A percentile compares a stretch with the other conserved stretches of the same genome.
phyloP scores from a whole-genome alignment of 345 rosid genomes.

The Ailanthus altissimus region DNA sequence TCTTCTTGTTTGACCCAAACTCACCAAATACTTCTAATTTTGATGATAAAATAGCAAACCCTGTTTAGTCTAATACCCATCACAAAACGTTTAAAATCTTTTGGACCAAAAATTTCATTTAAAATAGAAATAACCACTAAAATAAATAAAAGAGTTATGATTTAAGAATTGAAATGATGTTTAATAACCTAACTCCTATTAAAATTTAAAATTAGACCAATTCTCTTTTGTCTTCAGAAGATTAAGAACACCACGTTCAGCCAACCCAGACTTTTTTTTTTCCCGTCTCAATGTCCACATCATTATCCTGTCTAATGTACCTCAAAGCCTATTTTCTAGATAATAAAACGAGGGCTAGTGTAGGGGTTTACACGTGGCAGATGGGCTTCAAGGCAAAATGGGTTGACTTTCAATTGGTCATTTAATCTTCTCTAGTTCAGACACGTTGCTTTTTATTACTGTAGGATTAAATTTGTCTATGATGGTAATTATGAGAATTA shows the following conservation, averaged over 20 bases:
- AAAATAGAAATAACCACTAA: background rate
- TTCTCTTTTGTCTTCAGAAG: conserved; percentile 21
- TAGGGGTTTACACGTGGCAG: conserved; percentile 36
- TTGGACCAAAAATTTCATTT: background rate
- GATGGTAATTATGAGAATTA: conserved; percentile 3
- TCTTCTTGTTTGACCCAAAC: background rate
- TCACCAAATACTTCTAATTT: background rate
- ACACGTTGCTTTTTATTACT: background rate
- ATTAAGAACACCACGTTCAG: conserved; percentile 35
- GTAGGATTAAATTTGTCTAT: background rate
- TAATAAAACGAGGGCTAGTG: background rate
- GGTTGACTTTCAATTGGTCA: background rate
- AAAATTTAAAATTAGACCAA: conserved; percentile 18
- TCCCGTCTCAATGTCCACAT: conserved; percentile 25
- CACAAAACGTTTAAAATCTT: background rate
- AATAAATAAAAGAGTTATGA: too few species aligned
- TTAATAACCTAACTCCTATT: conserved; percentile 3
- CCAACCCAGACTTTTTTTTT: too few species aligned
- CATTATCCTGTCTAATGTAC: conserved; percentile 9
- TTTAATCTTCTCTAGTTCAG: background rate
- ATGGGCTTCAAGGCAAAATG: background rate
- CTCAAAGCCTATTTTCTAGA: background rate
- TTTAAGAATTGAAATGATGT: background rate
- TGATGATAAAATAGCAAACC: too few species aligned
- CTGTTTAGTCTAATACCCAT: background rate